phyloP scores from a whole-genome alignment of 129 eudicot genomes.

The Flaveria linearis region DNA sequence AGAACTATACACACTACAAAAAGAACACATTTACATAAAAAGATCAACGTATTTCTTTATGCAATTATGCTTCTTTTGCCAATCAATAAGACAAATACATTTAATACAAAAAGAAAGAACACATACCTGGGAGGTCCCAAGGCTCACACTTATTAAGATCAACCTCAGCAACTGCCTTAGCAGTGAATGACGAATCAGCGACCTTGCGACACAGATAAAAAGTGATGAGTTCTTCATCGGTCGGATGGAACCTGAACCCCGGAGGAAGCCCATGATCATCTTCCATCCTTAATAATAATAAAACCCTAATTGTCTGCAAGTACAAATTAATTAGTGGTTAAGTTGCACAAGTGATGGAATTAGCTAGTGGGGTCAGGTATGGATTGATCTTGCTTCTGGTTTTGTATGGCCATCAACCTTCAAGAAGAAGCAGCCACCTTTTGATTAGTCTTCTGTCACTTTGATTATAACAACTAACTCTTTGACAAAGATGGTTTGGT shows the following conservation, averaged over 20 bases:
- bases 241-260: slow-evolving; percentile 91
- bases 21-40: not conserved
- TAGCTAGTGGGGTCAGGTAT: slow-evolving; percentile 18
- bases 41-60: not conserved
- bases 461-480: slow-evolving; percentile 47
- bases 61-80: not conserved
- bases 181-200: slow-evolving; percentile 61
- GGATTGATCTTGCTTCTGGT: slow-evolving; percentile 3
- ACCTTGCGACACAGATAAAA: slow-evolving; percentile 70
- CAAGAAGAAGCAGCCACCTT: slow-evolving; percentile 56
- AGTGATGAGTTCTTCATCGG: slow-evolving; percentile 94
- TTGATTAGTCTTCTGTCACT: slow-evolving; percentile 37
- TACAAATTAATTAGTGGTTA: slow-evolving; percentile 12
- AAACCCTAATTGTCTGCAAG: not conserved
- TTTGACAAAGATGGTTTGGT: slow-evolving; percentile 48
- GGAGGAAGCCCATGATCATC: slow-evolving; percentile 74
- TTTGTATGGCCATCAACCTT: slow-evolving; percentile 49
- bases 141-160: slow-evolving; percentile 95
- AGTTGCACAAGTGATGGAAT: slow-evolving; percentile 12
- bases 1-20: not conserved
- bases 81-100: not conserved
- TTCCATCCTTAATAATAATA: slow-evolving; percentile 42
- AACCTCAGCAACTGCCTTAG: slow-evolving; percentile 80
- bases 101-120: not conserved
- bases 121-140: slow-evolving; percentile 93